Percentiles rank a stretch among this genome's conserved stretches.
These are phyloP conservation scores for Chamaenerion angustifolium DNA, from an alignment of 345 rosid genomes.

Conservation along the genomic window DNA sequence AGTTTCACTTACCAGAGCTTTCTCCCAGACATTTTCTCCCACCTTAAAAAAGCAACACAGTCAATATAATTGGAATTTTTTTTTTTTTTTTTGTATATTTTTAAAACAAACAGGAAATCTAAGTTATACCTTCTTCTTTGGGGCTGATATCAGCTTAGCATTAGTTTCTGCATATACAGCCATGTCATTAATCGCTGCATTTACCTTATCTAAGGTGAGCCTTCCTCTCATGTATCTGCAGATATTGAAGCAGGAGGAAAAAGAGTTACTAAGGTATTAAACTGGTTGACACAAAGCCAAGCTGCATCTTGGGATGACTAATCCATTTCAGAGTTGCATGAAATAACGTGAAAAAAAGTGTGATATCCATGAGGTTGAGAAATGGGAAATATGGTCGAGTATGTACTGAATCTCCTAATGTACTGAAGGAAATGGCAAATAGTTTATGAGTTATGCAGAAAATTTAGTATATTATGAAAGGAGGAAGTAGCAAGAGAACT, in stretches of 20 bases:
- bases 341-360: too few relatives aligned
- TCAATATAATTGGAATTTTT: constrained; percentile 12
- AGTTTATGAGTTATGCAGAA: too few relatives aligned
- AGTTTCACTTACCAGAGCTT: constrained; percentile 56
- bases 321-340: too few relatives aligned
- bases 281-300: not conserved
- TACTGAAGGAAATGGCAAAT: too few relatives aligned
- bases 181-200: constrained; percentile 86
- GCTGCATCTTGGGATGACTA: not conserved
- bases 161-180: constrained; percentile 72
- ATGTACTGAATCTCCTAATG: too few relatives aligned
- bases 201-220: constrained; percentile 78
- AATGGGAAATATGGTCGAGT: too few relatives aligned
- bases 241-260: not conserved
- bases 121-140: constrained; percentile 63
- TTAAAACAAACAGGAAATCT: not conserved
- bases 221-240: constrained; percentile 92
- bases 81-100: constrained; percentile 6
- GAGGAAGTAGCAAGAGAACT: too few relatives aligned
- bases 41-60: constrained; percentile 23
- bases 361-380: too few relatives aligned
- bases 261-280: not conserved
- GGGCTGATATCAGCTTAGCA: constrained; percentile 61
- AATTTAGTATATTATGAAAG: too few relatives aligned
- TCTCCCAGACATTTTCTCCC: constrained; percentile 82